Evolutionary conservation across 441 rosid genomes (phyloP), one percentile per base, ranked within the genome.

Genomic region (Arabidopsis lyrata): DNA sequence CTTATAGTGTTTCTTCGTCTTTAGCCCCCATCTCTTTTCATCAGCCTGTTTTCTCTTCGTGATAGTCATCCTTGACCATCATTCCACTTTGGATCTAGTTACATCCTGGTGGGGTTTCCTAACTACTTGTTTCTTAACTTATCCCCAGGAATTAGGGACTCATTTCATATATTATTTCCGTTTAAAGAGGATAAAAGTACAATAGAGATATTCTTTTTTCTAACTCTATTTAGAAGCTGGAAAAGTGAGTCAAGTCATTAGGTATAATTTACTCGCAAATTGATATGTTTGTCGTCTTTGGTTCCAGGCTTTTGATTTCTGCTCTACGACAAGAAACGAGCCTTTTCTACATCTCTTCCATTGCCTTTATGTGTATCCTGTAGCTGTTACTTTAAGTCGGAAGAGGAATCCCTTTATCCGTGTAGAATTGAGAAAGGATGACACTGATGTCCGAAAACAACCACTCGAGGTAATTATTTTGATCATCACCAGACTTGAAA

Each of bases 261-360:
- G 45, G 59, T 54, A 44, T 35, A 24, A 68, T 62, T 54, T 55
- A 50, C 58, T 39, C 6, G 8, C 22, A 66, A 14, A 22, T 50
- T 68, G 61, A 54, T 66, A 36, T 56, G 74, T 58, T 68, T 63
- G 42, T 53, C 39, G 31, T 79, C 15, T 84, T 34, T 90, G 86
- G 91, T 90, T 90, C 80, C 92, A 92, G 85, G 97, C 97, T 66
- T 96, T 96, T 71, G 99, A 96, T 86, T 96, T 96, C 87, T 90
- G 98, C 66, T 89, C 97, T 50, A 90, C 95, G 50, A 82, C 89
- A 82, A 85, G 98, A 79, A 96, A 96, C 27, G 98, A 96, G 88
- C 99, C 99, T 57, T 96, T 96, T 87, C 83, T 87, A 86, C 98
- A 96, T 78, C 98, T 87, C 75, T 96, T 96, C 81, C 99, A 96